Base-by-base conservation (phyloP, 345 rosid genomes). In the Citropsis articulata region DNA sequence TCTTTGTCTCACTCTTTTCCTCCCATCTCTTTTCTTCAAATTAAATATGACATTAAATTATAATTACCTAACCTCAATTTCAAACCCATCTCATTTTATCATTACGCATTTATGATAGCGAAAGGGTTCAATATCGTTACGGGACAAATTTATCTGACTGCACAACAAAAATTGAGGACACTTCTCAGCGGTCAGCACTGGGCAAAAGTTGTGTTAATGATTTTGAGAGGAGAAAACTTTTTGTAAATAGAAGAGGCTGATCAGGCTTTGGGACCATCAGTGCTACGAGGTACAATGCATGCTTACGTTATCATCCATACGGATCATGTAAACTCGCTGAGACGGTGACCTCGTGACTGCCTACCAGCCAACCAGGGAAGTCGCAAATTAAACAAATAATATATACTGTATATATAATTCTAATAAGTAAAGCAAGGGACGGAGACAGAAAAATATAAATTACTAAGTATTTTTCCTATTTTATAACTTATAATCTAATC, bases 61-160 rank as follows among this genome's bases (percentile, higher is more conserved):
- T 0, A 33, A 33, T 0, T 33, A 5, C 0, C 0, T 1, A 33
- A 35, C 1, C 0, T 5, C 1, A 35, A 6, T 5, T 5, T 0
- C 1, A 35, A 35, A 1, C 36, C n/a, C n/a, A n/a, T n/a, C n/a
- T n/a, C n/a, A n/a, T n/a, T n/a, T n/a, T n/a, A n/a, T n/a, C n/a
- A n/a, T n/a, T n/a, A n/a, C 24, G 13, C 24, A 9, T 63, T 28
- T 33, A 27, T 16, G 36, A 63, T 30, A 28, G 21, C 16, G 36
- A 28, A 28, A 63, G 14, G 9, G 36, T 27, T 9, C 9, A 27
- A 12, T 18, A 9, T 4, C 14, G 33, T 27, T 61, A 13, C 14
- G 33, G 33, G 35, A 7, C 40, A 6, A 21, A 6, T 64, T 5
- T 25, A 9, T 61, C 28, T 19, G 2, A 9, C 33, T 24, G 31